Evolutionary conservation across 768 basidiomycete species (phyloP).

Genomic region (Cystobasidium ongulense): DNA sequence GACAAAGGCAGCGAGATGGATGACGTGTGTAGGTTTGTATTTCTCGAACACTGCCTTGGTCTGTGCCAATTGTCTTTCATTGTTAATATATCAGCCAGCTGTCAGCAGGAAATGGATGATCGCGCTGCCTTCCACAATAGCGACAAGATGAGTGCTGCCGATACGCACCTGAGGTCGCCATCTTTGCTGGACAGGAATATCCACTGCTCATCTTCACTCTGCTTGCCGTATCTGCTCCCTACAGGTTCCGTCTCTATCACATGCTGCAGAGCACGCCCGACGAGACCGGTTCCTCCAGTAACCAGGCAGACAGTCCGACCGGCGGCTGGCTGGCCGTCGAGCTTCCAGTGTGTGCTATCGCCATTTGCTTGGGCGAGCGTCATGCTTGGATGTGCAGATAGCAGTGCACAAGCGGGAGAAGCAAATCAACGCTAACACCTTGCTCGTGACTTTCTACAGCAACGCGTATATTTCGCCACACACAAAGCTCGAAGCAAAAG

Average conservation of each 20-base stretch:
- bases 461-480: neutral
- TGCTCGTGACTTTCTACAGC: neutral
- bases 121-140: too few relatives aligned
- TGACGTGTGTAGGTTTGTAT: constrained; percentile 89
- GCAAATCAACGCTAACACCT: neutral
- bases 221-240: constrained; percentile 67
- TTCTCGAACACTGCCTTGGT: constrained; percentile 72
- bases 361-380: neutral
- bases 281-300: constrained; percentile 76
- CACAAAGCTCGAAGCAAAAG: too few relatives aligned
- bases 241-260: constrained; percentile 68
- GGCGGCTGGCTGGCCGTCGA: neutral
- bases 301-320: constrained; percentile 50
- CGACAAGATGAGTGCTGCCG: neutral
- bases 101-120: neutral
- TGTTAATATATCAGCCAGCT: neutral
- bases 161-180: constrained; percentile 67
- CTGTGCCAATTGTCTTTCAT: constrained; percentile 58
- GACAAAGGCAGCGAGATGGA: constrained; percentile 89
- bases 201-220: constrained; percentile 69
- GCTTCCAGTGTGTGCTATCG: neutral
- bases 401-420: neutral
- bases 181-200: constrained; percentile 71
- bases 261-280: constrained; percentile 73
- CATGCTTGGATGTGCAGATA: neutral